A percentile compares a stretch with the other conserved stretches of the same genome.
Conservation (phyloP, 2,329 filamentous ascomycete species). For the Hirsutella thompsonii region DNA sequence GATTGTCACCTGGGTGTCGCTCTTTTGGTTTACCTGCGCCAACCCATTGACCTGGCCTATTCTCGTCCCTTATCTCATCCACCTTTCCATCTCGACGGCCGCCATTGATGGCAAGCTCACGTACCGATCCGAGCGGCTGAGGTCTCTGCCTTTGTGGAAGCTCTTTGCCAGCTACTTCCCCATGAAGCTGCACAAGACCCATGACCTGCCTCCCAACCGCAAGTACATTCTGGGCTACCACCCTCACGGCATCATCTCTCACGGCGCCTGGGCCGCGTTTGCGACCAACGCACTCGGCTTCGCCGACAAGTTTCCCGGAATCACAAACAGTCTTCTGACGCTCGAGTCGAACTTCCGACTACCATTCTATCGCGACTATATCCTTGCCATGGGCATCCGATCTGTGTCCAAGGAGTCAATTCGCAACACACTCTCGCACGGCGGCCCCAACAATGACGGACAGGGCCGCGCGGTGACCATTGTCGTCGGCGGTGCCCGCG, state of each 20-base stretch:
- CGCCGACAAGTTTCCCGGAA: conserved; percentile 76
- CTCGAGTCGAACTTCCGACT: conserved; percentile 94
- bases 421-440: conserved; percentile 72
- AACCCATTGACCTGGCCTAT: conserved; percentile 87
- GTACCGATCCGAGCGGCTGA: conserved; percentile 62
- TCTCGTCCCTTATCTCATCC: conserved; percentile 63
- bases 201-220: conserved; percentile 62
- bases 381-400: conserved; percentile 74
- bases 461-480: conserved; percentile 96
- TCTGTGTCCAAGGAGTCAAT: conserved; percentile 89
- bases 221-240: conserved; percentile 98
- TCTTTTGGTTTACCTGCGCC: conserved; percentile 84
- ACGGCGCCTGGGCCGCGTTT: conserved; percentile 90
- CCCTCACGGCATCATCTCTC: conserved; percentile 92
- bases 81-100: conserved; percentile 69
- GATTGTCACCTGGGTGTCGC: conserved; percentile 56
- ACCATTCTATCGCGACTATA: conserved; percentile 87
- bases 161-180: conserved; percentile 91
- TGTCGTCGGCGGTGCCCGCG: conserved; percentile 82
- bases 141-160: conserved; percentile 66
- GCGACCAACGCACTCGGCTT: conserved; percentile 85
- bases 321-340: conserved; percentile 86
- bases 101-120: conserved; percentile 62
- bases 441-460: conserved; percentile 64
- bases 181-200: conserved; percentile 73